Base-by-base conservation (phyloP, 805 yeast species). In the Wickerhamomyces bovis region DNA sequence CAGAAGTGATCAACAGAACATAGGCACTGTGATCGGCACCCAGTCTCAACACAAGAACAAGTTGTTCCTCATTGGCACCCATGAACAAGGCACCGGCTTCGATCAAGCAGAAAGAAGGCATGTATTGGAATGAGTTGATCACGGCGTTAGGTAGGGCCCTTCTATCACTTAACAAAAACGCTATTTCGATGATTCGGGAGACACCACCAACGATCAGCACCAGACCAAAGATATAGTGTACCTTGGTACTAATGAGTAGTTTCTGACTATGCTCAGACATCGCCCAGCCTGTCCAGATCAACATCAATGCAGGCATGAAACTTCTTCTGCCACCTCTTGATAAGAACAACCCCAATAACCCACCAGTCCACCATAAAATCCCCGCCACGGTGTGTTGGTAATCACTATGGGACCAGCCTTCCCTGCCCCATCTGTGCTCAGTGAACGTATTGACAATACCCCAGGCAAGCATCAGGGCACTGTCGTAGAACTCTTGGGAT, bases 381-480 rank as follows among this genome's bases (percentile, higher is more conserved):
- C 98, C 98, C 96, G 92, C 89, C 19, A 94, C 79, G 0, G 98
- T 90, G 65, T 90, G 97, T 68, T 90, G 97, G 63, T 84, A 88
- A 64, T 89, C 97, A 10, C 96, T 94, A 71, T 86, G 95, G 39
- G 78, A 75, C 98, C 98, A 92, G 9, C 72, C 79, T 61, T 89
- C 94, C 28, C 64, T 61, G 35, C 95, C 95, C 97, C 97, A 92
- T 51, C 97, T 70, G 65, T 92, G 98, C 66, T 92, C 98, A 2
- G 98, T 92, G 66, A 92, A 92, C 0, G 97, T 89, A 64, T 92
- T 92, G 48, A 92, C 84, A 30, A 89, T 80, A 7, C 98, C 98
- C 96, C 97, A 92, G 11, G 74, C 64, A 45, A 88, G 83, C 80
- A 92, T 89, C 36, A 89, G 76, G 38, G 75, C 54, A 35, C 90